These are phyloP conservation scores for Clavulina sp. DNA, from an alignment of 768 basidiomycete species.

Conservation along the genomic window DNA sequence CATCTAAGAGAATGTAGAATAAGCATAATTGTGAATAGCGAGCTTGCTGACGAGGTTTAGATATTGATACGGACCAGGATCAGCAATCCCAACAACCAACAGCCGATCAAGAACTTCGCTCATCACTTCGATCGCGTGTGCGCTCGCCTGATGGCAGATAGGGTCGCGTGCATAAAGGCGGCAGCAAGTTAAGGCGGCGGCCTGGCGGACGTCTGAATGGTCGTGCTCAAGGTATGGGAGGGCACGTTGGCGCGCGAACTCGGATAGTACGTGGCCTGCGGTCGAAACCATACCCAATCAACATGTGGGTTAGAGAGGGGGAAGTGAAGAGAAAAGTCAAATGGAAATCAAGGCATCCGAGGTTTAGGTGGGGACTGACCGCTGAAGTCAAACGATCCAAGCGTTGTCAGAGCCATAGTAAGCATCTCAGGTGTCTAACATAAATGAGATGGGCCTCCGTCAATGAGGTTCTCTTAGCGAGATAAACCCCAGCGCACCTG, in stretches of 20 bases:
- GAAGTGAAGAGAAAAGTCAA: conserved; percentile 1
- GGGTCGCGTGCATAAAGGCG: conserved; percentile 85
- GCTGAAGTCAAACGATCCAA: conserved; percentile 88
- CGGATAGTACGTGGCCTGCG: conserved; percentile 79
- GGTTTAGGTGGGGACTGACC: conserved; percentile 30
- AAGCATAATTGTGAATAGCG: conserved; percentile 4
- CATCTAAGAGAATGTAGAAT: conserved; percentile 29
- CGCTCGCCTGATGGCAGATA: conserved; percentile 89
- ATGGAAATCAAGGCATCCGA: background rate
- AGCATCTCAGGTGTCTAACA: conserved; percentile 23
- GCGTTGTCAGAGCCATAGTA: conserved; percentile 67
- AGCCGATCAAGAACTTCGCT: conserved; percentile 97
- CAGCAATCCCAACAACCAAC: conserved; percentile 85
- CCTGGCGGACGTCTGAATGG: conserved; percentile 65
- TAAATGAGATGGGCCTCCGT: too few species aligned
- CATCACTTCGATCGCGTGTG: conserved; percentile 90
- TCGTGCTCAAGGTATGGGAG: conserved; percentile 92
- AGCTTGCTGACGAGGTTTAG: too few species aligned
- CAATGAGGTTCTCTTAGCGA: too few species aligned
- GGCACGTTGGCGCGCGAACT: conserved; percentile 84
- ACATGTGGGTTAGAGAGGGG: background rate
- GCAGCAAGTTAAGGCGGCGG: conserved; percentile 85
- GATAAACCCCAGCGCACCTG: background rate
- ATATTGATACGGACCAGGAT: conserved; percentile 58
- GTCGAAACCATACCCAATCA: conserved; percentile 5